A percentile compares a stretch with the other conserved stretches of the same genome.
Conservation (phyloP, 176 grass and related monocot species). For the Eleusine indica region DNA sequence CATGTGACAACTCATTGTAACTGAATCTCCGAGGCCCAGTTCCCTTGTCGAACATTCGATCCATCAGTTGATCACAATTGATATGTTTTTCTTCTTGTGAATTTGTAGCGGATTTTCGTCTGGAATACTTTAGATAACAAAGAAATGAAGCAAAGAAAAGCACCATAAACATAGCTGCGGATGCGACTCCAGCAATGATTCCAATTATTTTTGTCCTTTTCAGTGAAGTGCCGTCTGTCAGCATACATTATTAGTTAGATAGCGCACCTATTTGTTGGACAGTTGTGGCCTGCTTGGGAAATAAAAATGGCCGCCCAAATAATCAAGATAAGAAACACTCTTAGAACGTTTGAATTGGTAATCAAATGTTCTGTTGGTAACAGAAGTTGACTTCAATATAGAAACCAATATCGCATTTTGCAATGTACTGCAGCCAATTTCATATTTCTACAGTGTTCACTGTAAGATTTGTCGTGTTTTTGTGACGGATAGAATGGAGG, state of each 20-base stretch:
- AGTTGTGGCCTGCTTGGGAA: background rate
- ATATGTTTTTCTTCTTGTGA: background rate
- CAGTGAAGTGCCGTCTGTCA: background rate
- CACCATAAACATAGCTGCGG: background rate
- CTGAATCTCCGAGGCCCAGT: background rate
- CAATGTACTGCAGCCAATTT: no score
- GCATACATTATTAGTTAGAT: background rate
- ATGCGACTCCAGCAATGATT: background rate
- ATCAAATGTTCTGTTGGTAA: no score
- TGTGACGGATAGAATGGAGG: no score
- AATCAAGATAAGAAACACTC: no score
- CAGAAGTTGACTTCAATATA: no score
- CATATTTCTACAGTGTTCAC: no score
- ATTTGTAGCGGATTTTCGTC: background rate
- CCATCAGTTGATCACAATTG: background rate
- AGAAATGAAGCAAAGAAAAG: background rate
- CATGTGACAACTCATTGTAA: background rate
- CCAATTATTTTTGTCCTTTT: background rate
- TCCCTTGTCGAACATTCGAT: background rate
- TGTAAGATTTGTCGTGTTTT: no score
- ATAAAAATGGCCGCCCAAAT: background rate
- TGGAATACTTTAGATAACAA: background rate
- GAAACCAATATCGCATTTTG: no score
- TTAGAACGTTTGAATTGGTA: no score
- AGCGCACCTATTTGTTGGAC: no score